Evolutionary conservation across 768 basidiomycete genomes (phyloP), one percentile per base, ranked within the genome.

Genomic region (Boletus rubescentipes): DNA sequence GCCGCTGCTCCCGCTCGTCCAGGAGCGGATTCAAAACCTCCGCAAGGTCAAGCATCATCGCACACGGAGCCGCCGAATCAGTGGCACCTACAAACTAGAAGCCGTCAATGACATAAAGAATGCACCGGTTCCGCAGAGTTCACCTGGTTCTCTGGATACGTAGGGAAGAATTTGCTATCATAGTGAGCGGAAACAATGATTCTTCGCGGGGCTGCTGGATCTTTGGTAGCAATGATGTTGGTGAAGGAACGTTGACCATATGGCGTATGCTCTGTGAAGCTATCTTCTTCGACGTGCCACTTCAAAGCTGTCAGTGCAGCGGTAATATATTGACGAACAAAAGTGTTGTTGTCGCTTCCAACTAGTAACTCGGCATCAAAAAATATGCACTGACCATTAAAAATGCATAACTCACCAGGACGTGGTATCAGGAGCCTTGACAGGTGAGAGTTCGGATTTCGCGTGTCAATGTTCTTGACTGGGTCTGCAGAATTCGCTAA

Each of bases 141-240:
- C 63, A 91, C 93, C 76, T 91, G 87, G 65, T 91, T 89, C 35
- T 80, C 70, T 5, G 91, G 89, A 53, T 78, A 86, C 1, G 67
- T 70, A 0, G 85, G 74, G 61, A 88, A 94, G 72, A 83, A 95
- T 74, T 97, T 97, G 72, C 89, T 92, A 69, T 98, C 95, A 61
- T 86, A 93, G 66, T 98, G 95, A 7, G 95, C 97, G 6, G 97
- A 78, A n/a, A 99, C 69, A 15, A 96, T 78, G 32, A 99, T 78
- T 56, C 91, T 85, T 41, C 91, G 73, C 2, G 86, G 74, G 0
- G 97, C 95, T 16, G 73, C 69, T n/a, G 91, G 90, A 66, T 98
- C 89, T 68, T 97, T 97, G 11, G 97, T 98, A 31, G 93, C 96
- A 59, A 98, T 87, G 46, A 98, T 77, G 73, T 99, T 99, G 14